Evolutionary conservation across 1,284 basidiomycete genomes (phyloP).

Genomic region (Ceratobasidium theobromae): DNA sequence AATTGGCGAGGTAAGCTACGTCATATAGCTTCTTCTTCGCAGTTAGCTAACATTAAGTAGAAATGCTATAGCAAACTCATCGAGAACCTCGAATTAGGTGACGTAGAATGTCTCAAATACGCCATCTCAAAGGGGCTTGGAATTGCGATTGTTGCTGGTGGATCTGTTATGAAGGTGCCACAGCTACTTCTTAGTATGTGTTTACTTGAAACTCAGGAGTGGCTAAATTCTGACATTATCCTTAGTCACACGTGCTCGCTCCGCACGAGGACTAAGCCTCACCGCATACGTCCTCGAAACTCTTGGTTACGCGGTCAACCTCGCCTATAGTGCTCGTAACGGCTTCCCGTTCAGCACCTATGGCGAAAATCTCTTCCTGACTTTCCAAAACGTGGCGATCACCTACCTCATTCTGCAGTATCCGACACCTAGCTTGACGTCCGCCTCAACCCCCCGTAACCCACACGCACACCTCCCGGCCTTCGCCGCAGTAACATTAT

Average conservation of each 20-base stretch:
- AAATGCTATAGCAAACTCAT: constrained; percentile 80
- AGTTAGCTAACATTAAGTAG: constrained; percentile 46
- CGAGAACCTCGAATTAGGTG: constrained; percentile 83
- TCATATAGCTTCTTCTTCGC: constrained; percentile 14
- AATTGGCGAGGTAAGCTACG: constrained; percentile 71
- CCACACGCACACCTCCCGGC: constrained; percentile 40
- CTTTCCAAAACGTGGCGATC: constrained; percentile 79
- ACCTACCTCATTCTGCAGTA: constrained; percentile 78
- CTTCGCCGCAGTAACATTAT: constrained; percentile 48
- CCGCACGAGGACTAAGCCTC: constrained; percentile 81
- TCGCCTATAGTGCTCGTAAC: constrained; percentile 83
- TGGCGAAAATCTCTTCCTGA: constrained; percentile 89
- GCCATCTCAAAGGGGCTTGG: constrained; percentile 91
- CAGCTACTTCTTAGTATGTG: constrained; percentile 75
- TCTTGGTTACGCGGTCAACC: constrained; percentile 80
- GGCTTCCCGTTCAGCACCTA: constrained; percentile 93
- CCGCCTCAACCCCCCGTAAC: constrained; percentile 37
- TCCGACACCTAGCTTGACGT: constrained; percentile 44
- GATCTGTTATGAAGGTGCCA: constrained; percentile 94
- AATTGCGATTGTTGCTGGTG: constrained; percentile 89
- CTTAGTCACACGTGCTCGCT: constrained; percentile 61
- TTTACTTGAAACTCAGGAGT: constrained; percentile 7
- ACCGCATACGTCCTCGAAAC: constrained; percentile 83
- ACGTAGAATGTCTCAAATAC: constrained; percentile 86
- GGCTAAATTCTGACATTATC: background rate